These are phyloP conservation scores for Fusarium penzigii DNA, from an alignment of 2,329 filamentous ascomycete species.

Conservation along the genomic window DNA sequence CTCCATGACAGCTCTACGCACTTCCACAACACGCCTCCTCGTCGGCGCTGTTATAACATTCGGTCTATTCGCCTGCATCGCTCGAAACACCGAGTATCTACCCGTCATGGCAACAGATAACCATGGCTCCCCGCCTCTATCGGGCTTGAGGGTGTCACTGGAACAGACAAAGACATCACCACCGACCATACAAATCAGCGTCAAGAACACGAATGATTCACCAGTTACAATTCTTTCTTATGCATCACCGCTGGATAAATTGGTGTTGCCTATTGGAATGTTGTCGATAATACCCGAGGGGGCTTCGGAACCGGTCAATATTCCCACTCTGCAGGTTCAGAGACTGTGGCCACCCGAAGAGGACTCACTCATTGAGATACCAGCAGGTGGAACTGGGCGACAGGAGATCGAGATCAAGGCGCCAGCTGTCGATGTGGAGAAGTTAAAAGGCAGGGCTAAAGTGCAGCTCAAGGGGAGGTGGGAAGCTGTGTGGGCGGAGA, in stretches of 20 bases:
- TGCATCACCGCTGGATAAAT: conserved; percentile 46
- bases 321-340: conserved; percentile 40
- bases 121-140: conserved; percentile 17
- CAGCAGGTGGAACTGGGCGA: conserved; percentile 36
- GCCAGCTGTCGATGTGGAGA: conserved; percentile 36
- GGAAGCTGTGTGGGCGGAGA: conserved; percentile 33
- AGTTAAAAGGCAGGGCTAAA: conserved; percentile 33
- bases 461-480: conserved; percentile 41
- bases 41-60: conserved; percentile 22
- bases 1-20: too few species aligned
- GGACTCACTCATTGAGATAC: conserved; percentile 42
- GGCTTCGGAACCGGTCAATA: conserved; percentile 34
- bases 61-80: conserved; percentile 21
- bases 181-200: conserved; percentile 37
- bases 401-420: conserved; percentile 40
- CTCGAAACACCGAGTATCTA: conserved; percentile 4
- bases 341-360: conserved; percentile 43
- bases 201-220: conserved; percentile 41
- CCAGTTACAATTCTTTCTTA: conserved; percentile 45
- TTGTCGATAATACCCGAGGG: conserved; percentile 40
- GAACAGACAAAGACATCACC: conserved; percentile 37
- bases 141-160: conserved; percentile 35
- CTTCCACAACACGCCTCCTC: conserved; percentile 17
- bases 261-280: conserved; percentile 44
- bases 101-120: conserved; percentile 10